phyloP scores from a whole-genome alignment of 805 yeast genomes.

The Candida broadrunensis region DNA sequence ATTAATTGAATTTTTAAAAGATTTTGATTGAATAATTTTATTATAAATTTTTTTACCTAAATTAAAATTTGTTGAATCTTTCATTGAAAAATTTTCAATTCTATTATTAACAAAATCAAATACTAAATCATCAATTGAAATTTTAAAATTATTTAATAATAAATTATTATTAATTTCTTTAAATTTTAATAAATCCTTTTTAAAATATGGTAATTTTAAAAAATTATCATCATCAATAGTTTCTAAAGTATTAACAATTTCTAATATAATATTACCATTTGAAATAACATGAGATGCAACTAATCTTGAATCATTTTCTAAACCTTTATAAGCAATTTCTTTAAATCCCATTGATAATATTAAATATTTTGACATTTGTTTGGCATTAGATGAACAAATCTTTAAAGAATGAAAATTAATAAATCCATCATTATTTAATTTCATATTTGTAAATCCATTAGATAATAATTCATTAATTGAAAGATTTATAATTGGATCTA shows the following conservation, averaged over 20 bases:
- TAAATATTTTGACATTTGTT: slow-evolving; percentile 55
- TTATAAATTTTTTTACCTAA: slow-evolving; percentile 9
- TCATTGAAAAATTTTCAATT: slow-evolving; percentile 6
- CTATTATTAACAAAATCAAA: slow-evolving; percentile 39
- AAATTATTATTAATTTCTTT: slow-evolving; percentile 17
- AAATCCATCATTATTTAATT: slow-evolving; percentile 26
- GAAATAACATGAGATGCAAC: slow-evolving; percentile 58
- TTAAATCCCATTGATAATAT: slow-evolving; percentile 59
- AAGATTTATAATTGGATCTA: slow-evolving; percentile 15
- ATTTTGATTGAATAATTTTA: slow-evolving; percentile 10
- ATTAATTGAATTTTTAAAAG: slow-evolving; percentile 7
- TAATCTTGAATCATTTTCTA: slow-evolving; percentile 63
- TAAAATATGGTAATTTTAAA: slow-evolving; percentile 9
- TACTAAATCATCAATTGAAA: slow-evolving; percentile 23
- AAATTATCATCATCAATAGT: slow-evolving; percentile 14
- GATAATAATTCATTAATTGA: slow-evolving; percentile 15
- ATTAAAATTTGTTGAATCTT: not conserved
- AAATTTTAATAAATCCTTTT: slow-evolving; percentile 12
- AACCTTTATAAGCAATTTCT: slow-evolving; percentile 59
- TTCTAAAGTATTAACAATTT: slow-evolving; percentile 41
- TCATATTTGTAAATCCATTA: slow-evolving; percentile 14
- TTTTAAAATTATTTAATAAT: slow-evolving; percentile 5
- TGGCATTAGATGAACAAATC: slow-evolving; percentile 73
- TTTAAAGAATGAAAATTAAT: slow-evolving; percentile 63
- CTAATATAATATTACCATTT: slow-evolving; percentile 53